Base-by-base conservation (phyloP, 2,329 filamentous ascomycete genomes). In the Talaromyces amestolkiae region DNA sequence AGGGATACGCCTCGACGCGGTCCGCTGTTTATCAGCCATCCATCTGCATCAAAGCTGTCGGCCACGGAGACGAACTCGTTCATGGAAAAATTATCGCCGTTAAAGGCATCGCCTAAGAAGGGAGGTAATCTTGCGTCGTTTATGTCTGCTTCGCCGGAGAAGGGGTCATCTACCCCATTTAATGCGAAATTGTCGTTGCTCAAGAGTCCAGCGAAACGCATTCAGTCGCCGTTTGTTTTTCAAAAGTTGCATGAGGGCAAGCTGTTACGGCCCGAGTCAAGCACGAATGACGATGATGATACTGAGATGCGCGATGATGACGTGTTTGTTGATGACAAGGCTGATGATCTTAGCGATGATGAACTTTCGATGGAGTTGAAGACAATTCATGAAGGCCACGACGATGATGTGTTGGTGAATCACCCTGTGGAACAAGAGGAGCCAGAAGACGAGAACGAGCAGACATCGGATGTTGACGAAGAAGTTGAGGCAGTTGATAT, bases 61-160 rank as follows among this genome's bases (percentile, higher is more conserved):
- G 53, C 17, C 17, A 69, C 73, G 2, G 69, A 75, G 22, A 64
- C 73, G 9, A 69, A 24, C 11, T 58, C 72, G 5, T 74, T 77
- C n/a, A 24, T 63, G 35, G 73, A 69, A 9, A 70, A 70, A 45
- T 69, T 75, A 43, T 79, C 79, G 13, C 76, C 79, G 0, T 71
- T 83, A 9, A 81, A 80, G 65, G 70, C 74, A 39, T 82, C 81
- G 17, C 78, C 81, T 7, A 80, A 75, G 67, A 81, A 81, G 59
- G 75, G 68, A 4, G 72, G 72, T 0, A 70, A 78, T 9, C 66
- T 79, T 19, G 75, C 74, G 8, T 75, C 76, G 3, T 78, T 79
- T 58, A 69, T 72, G 10, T 53, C 47, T 17, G 74, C 77, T 53
- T 75, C 75, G 4, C 71, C 75, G 1, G 66, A 72, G 5, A 76